These are phyloP conservation scores for Tinospora cordifolia DNA, from an alignment of 164 flowering plant genomes.

Conservation along the genomic window DNA sequence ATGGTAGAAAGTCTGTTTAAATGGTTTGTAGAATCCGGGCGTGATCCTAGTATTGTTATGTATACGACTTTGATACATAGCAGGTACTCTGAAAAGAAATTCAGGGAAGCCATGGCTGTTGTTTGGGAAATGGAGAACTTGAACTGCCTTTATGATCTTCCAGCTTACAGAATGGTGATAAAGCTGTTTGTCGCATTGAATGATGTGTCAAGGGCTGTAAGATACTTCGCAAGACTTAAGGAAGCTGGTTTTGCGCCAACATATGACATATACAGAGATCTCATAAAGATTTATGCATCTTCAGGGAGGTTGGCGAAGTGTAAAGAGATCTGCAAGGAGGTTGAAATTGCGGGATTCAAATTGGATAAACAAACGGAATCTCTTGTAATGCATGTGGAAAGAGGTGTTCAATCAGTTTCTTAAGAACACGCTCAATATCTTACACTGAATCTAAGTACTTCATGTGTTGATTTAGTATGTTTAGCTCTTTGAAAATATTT, in stretches of 20 bases:
- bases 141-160: constrained; percentile 62
- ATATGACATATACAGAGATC: constrained; percentile 56
- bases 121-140: constrained; percentile 89
- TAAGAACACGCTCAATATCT: constrained; percentile 1
- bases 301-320: constrained; percentile 72
- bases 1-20: constrained; percentile 57
- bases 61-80: constrained; percentile 76
- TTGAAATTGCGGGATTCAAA: constrained; percentile 61
- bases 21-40: constrained; percentile 63
- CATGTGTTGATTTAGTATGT: constrained; percentile 12
- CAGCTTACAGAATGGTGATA: constrained; percentile 76
- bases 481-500: constrained; percentile 9
- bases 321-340: constrained; percentile 62
- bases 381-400: constrained; percentile 30
- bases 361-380: constrained; percentile 38
- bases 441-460: background rate
- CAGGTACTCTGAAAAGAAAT: constrained; percentile 45
- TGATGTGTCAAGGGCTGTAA: constrained; percentile 62
- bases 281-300: constrained; percentile 45
- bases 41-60: constrained; percentile 62
- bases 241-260: constrained; percentile 77
- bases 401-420: constrained; percentile 11
- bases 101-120: constrained; percentile 62
- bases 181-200: constrained; percentile 60
- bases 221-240: constrained; percentile 72